Evolutionary conservation across 306 rosid species (phyloP).

Genomic region (Purshia tridentata): DNA sequence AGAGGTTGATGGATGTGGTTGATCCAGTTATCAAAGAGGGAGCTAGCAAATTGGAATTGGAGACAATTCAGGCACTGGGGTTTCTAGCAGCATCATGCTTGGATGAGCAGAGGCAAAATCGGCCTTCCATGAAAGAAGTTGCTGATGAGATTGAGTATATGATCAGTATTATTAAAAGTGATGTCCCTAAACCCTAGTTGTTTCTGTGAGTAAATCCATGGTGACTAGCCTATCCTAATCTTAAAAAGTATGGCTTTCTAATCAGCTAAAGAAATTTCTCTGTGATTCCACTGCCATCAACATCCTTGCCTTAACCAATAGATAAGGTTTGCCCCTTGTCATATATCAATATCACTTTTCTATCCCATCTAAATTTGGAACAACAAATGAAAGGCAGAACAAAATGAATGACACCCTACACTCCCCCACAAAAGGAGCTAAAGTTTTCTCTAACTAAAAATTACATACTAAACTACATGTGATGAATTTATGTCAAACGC

Average conservation of each 20-base stretch:
- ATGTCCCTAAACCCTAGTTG: not conserved
- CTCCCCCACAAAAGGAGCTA: not conserved
- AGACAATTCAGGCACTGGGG: conserved; percentile 44
- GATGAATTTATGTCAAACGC: not conserved
- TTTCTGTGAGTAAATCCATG: not conserved
- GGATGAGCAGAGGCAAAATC: conserved; percentile 46
- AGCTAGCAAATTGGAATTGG: conserved; percentile 35
- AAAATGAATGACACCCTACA: too few relatives aligned
- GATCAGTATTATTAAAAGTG: conserved; percentile 25
- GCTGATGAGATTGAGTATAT: conserved; percentile 50
- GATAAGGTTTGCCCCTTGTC: too few relatives aligned
- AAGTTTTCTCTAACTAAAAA: not conserved
- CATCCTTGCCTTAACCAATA: too few relatives aligned
- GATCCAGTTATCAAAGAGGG: conserved; percentile 44
- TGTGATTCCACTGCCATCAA: not conserved
- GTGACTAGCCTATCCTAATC: not conserved
- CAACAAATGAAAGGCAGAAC: not conserved
- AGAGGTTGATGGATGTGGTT: conserved; percentile 37
- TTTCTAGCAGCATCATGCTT: conserved; percentile 43
- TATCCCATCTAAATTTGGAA: not conserved
- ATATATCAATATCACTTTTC: not conserved
- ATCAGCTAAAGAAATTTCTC: not conserved
- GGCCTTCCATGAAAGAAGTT: conserved; percentile 57
- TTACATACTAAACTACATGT: not conserved
- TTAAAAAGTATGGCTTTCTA: not conserved